Percentiles rank a stretch among this genome's conserved stretches.
Conservation (phyloP, 2,329 filamentous ascomycete genomes). For the Emergomyces pasteurianus region DNA sequence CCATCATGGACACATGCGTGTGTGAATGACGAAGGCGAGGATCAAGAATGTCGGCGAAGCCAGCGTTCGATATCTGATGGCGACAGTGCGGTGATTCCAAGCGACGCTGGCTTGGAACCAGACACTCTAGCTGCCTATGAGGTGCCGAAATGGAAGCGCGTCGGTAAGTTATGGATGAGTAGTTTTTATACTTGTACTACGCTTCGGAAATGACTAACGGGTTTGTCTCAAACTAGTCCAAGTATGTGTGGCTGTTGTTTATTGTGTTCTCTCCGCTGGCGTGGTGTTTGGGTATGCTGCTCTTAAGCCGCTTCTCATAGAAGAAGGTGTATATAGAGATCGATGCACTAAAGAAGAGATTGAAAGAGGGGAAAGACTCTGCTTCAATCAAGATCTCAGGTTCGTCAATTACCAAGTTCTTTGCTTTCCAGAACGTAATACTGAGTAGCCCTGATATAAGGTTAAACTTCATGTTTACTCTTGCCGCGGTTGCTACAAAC, state of each 20-base stretch:
- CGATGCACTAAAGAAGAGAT: slow-evolving; percentile 47
- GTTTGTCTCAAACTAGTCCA: slow-evolving; percentile 41
- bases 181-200: not conserved
- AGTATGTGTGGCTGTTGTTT: slow-evolving; percentile 55
- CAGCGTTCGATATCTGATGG: slow-evolving; percentile 7
- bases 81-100: not conserved
- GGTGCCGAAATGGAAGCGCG: slow-evolving; percentile 41
- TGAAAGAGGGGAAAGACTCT: slow-evolving; percentile 38
- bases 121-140: slow-evolving; percentile 39
- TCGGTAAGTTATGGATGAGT: slow-evolving; percentile 30
- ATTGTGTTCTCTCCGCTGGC: slow-evolving; percentile 67
- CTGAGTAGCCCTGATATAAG: slow-evolving; percentile 18
- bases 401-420: slow-evolving; percentile 13
- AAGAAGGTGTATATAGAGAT: slow-evolving; percentile 58
- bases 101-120: slow-evolving; percentile 3
- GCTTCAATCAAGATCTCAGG: slow-evolving; percentile 47
- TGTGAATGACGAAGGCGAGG: slow-evolving; percentile 18
- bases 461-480: slow-evolving; percentile 86
- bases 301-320: slow-evolving; percentile 66
- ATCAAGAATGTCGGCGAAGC: slow-evolving; percentile 13
- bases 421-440: not conserved
- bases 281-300: slow-evolving; percentile 77
- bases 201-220: not conserved
- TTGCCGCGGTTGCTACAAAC: slow-evolving; percentile 78
- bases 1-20: slow-evolving; percentile 25